These are phyloP conservation scores for Endothia cerciana DNA, from an alignment of 2,329 filamentous ascomycete species.

Conservation along the genomic window DNA sequence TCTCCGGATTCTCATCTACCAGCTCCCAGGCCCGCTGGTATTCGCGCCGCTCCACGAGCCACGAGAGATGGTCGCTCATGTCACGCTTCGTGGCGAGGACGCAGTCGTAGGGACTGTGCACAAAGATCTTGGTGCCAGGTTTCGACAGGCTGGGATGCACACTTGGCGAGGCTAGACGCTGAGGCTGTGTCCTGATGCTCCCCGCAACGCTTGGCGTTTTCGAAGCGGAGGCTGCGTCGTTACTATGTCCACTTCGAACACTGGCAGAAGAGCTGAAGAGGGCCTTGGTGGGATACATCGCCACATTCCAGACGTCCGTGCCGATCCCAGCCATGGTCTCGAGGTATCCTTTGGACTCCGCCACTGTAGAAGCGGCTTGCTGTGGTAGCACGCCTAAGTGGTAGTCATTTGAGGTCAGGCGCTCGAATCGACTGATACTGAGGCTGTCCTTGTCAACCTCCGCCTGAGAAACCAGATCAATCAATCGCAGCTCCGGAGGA, in stretches of 20 bases:
- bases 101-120: constrained; percentile 96
- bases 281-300: constrained; percentile 76
- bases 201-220: constrained; percentile 45
- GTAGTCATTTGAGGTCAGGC: constrained; percentile 86
- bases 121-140: constrained; percentile 74
- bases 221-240: constrained; percentile 60
- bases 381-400: constrained; percentile 82
- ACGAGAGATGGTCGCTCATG: constrained; percentile 80
- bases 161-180: constrained; percentile 38
- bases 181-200: constrained; percentile 36
- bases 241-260: constrained; percentile 64
- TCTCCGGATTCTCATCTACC: constrained; percentile 84
- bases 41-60: constrained; percentile 80
- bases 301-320: constrained; percentile 86
- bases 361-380: constrained; percentile 65
- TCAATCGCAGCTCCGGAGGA: constrained; percentile 86
- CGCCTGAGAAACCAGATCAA: constrained; percentile 84
- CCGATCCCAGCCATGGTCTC: constrained; percentile 75
- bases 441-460: constrained; percentile 87
- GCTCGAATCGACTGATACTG: constrained; percentile 83
- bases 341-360: constrained; percentile 71
- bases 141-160: constrained; percentile 60
- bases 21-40: constrained; percentile 90
- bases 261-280: constrained; percentile 89
- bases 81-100: constrained; percentile 90